These are phyloP conservation scores for Silybum marianum DNA, from an alignment of 129 eudicot genomes.

Conservation along the genomic window DNA sequence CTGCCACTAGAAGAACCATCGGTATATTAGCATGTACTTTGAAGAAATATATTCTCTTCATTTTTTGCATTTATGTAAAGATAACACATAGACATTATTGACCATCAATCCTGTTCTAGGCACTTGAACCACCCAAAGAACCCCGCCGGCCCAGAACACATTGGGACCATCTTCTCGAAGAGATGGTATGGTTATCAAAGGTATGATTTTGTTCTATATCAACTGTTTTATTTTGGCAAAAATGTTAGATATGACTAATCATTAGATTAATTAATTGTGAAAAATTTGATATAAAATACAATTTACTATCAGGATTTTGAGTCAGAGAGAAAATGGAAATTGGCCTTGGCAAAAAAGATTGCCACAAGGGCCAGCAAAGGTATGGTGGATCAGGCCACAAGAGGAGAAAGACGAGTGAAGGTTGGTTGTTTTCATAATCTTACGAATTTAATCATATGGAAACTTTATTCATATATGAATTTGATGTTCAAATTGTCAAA, in stretches of 20 bases:
- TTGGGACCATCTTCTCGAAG: constrained; percentile 99
- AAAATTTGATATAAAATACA: not conserved
- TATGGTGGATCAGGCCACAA: constrained; percentile 91
- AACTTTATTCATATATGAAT: not conserved
- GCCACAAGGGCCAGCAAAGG: constrained; percentile 97
- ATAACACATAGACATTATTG: not conserved
- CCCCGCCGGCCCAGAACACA: constrained; percentile 95
- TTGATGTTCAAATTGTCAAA: not conserved
- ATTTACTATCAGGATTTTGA: constrained; percentile 71
- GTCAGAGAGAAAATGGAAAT: constrained; percentile 92
- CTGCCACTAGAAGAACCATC: not conserved
- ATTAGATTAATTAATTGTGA: not conserved
- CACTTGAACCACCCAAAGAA: constrained; percentile 94
- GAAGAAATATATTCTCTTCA: constrained; percentile 6
- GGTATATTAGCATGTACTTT: not conserved
- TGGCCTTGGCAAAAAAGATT: constrained; percentile 84
- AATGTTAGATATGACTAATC: not conserved
- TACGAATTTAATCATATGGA: not conserved
- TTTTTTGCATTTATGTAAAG: not conserved
- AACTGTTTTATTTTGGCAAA: not conserved
- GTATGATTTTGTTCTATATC: constrained; percentile 31
- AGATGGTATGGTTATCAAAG: constrained; percentile 99
- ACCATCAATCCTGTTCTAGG: constrained; percentile 45
- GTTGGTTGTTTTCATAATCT: constrained; percentile 30
- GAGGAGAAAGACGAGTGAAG: constrained; percentile 90